A percentile compares a stretch with the other conserved stretches of the same genome.
phyloP scores from a whole-genome alignment of 768 basidiomycete species.

The Rhizopogon sp. region DNA sequence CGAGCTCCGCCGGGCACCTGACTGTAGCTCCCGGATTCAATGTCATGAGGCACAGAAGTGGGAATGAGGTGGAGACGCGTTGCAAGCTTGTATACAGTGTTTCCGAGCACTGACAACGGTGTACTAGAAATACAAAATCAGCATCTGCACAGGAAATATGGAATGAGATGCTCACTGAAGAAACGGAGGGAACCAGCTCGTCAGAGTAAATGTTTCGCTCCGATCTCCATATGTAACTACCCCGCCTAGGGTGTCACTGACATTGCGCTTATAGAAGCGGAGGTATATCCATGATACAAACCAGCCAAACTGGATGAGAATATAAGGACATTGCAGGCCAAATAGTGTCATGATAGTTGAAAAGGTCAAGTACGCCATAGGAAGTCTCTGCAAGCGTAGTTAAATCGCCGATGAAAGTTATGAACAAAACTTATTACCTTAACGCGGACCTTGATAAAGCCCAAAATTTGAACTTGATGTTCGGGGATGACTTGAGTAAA shows the following conservation, averaged over 20 bases:
- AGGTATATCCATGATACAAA: slow-evolving; percentile 93
- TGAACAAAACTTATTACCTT: slow-evolving; percentile 51
- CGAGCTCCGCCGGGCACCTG: slow-evolving; percentile 83
- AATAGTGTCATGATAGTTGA: slow-evolving; percentile 81
- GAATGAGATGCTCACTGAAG: slow-evolving; percentile 62
- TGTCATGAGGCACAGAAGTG: slow-evolving; percentile 44
- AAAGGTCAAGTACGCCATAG: slow-evolving; percentile 91
- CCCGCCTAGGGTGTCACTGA: slow-evolving; percentile 57
- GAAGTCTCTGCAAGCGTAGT: slow-evolving; percentile 57
- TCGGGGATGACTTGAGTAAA: slow-evolving; percentile 98
- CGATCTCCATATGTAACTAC: slow-evolving; percentile 82
- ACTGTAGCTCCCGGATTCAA: slow-evolving; percentile 68
- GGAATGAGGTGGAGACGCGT: slow-evolving; percentile 75
- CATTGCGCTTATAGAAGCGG: slow-evolving; percentile 92
- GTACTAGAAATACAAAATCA: slow-evolving; percentile 39
- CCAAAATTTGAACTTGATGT: slow-evolving; percentile 93
- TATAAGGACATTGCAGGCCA: slow-evolving; percentile 86
- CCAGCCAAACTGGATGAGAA: slow-evolving; percentile 99
- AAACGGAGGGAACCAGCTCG: slow-evolving; percentile 96
- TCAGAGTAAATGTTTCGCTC: slow-evolving; percentile 92
- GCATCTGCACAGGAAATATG: background rate
- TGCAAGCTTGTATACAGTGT: slow-evolving; percentile 62
- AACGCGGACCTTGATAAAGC: slow-evolving; percentile 78
- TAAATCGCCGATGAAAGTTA: slow-evolving; percentile 1
- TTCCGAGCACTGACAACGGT: slow-evolving; percentile 64